Conservation (phyloP, 1,284 basidiomycete genomes). For the Cystobasidium pallidum region DNA sequence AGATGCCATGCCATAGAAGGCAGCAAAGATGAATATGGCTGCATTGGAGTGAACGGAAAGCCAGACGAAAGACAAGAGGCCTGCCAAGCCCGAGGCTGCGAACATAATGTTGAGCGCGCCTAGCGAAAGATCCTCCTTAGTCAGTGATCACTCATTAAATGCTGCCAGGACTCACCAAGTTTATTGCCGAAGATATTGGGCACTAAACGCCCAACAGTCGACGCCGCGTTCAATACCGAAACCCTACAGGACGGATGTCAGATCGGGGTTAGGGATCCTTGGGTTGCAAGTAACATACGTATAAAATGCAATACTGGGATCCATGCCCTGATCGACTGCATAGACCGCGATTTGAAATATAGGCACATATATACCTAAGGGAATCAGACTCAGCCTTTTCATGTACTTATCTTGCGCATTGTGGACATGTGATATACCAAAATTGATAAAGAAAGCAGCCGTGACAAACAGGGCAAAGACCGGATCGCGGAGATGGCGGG, state of each 20-base stretch:
- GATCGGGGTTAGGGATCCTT: background rate
- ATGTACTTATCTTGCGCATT: background rate
- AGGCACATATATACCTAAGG: conserved; percentile 25
- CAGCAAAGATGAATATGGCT: conserved; percentile 31
- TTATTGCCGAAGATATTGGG: conserved; percentile 41
- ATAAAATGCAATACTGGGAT: conserved; percentile 28
- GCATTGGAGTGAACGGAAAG: conserved; percentile 9
- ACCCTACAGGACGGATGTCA: conserved; percentile 12
- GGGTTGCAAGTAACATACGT: background rate
- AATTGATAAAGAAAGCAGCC: conserved; percentile 34
- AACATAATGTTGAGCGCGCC: conserved; percentile 31
- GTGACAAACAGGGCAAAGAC: conserved; percentile 16
- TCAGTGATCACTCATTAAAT: background rate
- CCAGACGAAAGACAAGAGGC: conserved; percentile 34
- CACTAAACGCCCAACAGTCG: conserved; percentile 31
- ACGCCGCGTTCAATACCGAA: conserved; percentile 29
- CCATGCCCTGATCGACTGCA: conserved; percentile 22
- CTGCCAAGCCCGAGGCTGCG: conserved; percentile 17
- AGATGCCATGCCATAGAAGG: conserved; percentile 23
- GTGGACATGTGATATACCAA: conserved; percentile 20
- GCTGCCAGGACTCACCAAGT: conserved; percentile 7
- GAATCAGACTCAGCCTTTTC: background rate
- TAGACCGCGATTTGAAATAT: conserved; percentile 24
- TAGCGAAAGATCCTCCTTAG: background rate
- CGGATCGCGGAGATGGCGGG: conserved; percentile 36